Base-by-base conservation (phyloP, 768 basidiomycete genomes). In the Cystofilobasidium capitatum region DNA sequence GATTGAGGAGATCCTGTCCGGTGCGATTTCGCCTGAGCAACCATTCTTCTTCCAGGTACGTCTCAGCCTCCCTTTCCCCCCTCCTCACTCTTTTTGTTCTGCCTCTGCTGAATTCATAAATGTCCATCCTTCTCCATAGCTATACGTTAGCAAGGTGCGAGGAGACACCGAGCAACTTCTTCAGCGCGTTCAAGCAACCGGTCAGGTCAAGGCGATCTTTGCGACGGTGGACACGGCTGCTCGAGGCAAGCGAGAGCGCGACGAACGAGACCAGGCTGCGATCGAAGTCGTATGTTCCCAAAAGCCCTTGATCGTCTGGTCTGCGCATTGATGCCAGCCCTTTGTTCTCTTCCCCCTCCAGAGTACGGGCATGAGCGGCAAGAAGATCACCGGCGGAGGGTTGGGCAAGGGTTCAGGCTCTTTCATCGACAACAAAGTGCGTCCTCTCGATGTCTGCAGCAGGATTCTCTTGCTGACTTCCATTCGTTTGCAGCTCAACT, bases 11-110 rank as follows among this genome's bases (percentile, higher is more conserved):
- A 74, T 79, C 54, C 58, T 74, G 55, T 63, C 69, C 20, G 65
- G 65, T 2, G 63, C 49, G 10, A 40, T 71, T 2, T 36, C 47
- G 7, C 68, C 70, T 1, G 69, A 68, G 2, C 77, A 77, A 36
- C 69, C 74, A 1, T 76, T 79, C 47, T 78, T 79, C 71, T 78
- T 77, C 74, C 79, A n/a, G n/a, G n/a, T n/a, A n/a, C n/a, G n/a
- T n/a, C n/a, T n/a, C n/a, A n/a, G n/a, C n/a, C n/a, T n/a, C n/a
- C n/a, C n/a, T n/a, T n/a, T n/a, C n/a, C n/a, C n/a, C n/a, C n/a
- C n/a, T n/a, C n/a, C n/a, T n/a, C n/a, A n/a, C n/a, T n/a, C n/a
- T n/a, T n/a, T n/a, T n/a, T n/a, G n/a, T n/a, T n/a, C n/a, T n/a
- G n/a, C n/a, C n/a, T n/a, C n/a, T n/a, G n/a, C n/a, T n/a, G n/a